Conservation (phyloP, 768 basidiomycete genomes). For the Guyanaporus albipodus region DNA sequence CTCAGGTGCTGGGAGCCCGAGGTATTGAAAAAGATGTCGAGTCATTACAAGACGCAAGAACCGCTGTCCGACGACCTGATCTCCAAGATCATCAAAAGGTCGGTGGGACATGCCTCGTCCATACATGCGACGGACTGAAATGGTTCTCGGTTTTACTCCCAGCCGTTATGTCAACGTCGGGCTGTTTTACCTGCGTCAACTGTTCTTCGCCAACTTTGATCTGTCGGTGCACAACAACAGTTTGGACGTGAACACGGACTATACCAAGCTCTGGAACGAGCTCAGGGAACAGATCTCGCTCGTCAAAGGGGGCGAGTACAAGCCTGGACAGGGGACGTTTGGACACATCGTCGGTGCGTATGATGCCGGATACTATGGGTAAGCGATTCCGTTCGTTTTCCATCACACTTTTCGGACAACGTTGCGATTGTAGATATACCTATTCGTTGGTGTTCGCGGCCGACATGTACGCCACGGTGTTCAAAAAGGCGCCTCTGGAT, state of each 20-base stretch:
- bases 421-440: constrained; percentile 46
- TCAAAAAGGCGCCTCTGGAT: constrained; percentile 74
- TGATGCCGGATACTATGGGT: constrained; percentile 62
- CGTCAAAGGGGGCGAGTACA: constrained; percentile 52
- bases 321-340: constrained; percentile 71
- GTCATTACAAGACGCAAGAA: constrained; percentile 73
- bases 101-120: background rate
- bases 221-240: constrained; percentile 23
- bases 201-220: constrained; percentile 60
- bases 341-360: constrained; percentile 77
- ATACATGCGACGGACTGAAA: background rate
- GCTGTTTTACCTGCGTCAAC: constrained; percentile 62
- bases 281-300: constrained; percentile 67
- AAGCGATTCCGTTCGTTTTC: too few species aligned
- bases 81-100: constrained; percentile 78
- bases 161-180: constrained; percentile 81
- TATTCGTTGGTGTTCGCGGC: constrained; percentile 65
- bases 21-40: constrained; percentile 71
- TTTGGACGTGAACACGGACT: constrained; percentile 57
- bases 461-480: constrained; percentile 70
- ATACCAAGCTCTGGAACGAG: constrained; percentile 76
- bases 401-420: background rate
- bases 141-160: background rate
- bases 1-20: constrained; percentile 76
- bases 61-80: constrained; percentile 67